A percentile compares a stretch with the other conserved stretches of the same genome.
These are phyloP conservation scores for Dendrobium officinale DNA, from an alignment of 106 monocot genomes.

Conservation along the genomic window DNA sequence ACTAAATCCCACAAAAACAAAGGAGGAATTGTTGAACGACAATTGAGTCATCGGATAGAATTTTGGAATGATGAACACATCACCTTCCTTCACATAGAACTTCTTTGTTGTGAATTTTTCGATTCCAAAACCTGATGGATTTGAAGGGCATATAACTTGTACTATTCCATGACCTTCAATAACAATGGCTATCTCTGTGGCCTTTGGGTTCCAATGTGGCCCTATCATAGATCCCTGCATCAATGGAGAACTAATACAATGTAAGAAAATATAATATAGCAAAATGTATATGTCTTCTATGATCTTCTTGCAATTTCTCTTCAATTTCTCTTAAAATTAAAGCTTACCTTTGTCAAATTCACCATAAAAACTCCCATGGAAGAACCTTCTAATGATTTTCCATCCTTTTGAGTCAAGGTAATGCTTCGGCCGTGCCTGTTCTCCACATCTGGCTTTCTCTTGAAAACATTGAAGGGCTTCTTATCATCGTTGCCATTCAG, in stretches of 20 bases:
- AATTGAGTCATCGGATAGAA: slow-evolving; percentile 76
- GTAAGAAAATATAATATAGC: neutral
- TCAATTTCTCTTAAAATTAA: too few species aligned
- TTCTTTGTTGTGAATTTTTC: slow-evolving; percentile 15
- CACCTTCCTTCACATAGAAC: slow-evolving; percentile 59
- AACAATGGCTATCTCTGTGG: slow-evolving; percentile 67
- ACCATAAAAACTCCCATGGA: slow-evolving; percentile 73
- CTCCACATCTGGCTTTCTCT: slow-evolving; percentile 53
- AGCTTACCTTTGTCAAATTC: slow-evolving; percentile 61
- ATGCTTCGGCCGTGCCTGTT: slow-evolving; percentile 77
- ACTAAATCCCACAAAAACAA: slow-evolving; percentile 68
- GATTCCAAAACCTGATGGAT: slow-evolving; percentile 1
- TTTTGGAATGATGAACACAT: slow-evolving; percentile 61
- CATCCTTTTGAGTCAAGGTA: slow-evolving; percentile 42
- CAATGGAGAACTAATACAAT: neutral
- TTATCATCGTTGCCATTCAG: slow-evolving; percentile 25
- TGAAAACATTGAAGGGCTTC: slow-evolving; percentile 42
- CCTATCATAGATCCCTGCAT: slow-evolving; percentile 82
- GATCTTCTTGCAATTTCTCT: too few species aligned
- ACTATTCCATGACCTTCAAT: slow-evolving; percentile 58
- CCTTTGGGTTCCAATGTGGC: slow-evolving; percentile 84
- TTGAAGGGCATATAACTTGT: slow-evolving; percentile 43
- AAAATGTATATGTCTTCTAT: too few species aligned
- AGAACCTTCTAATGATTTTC: slow-evolving; percentile 32
- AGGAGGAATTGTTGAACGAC: slow-evolving; percentile 57